Percentiles rank a stretch among this genome's conserved stretches.
These are phyloP conservation scores for Penstemon eatonii DNA, from an alignment of 257 asterid species.

Conservation along the genomic window DNA sequence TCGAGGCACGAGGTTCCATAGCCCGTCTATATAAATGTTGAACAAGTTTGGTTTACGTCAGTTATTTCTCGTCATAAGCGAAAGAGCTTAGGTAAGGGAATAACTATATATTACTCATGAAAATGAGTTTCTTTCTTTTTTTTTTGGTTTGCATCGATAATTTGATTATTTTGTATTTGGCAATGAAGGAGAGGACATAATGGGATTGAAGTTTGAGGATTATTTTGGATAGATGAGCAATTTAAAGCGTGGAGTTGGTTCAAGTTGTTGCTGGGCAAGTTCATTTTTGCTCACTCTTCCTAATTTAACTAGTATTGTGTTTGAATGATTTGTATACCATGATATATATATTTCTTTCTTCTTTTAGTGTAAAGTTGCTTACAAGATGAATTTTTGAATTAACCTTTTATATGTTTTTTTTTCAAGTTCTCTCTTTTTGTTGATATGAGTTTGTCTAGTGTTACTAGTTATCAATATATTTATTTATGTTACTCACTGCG, in stretches of 20 bases:
- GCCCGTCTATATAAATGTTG: conserved; percentile 43
- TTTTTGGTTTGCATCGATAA: neutral
- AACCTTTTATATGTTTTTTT: no score
- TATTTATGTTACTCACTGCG: no score
- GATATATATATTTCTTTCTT: neutral
- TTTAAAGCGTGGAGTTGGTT: no score
- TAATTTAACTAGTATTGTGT: neutral
- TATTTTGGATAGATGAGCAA: neutral
- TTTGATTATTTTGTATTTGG: neutral
- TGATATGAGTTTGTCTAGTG: no score
- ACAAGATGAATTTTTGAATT: neutral
- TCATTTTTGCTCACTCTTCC: conserved; percentile 11
- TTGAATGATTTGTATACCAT: conserved; percentile 19
- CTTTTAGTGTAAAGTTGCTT: neutral
- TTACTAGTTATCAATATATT: no score
- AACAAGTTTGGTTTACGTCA: neutral
- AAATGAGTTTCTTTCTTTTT: neutral
- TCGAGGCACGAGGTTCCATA: conserved; percentile 31
- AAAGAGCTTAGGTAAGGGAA: neutral
- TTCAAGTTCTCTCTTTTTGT: no score
- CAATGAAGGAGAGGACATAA: conserved; percentile 6
- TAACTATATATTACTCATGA: neutral
- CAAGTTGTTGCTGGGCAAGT: neutral
- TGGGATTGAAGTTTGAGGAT: conserved; percentile 4
- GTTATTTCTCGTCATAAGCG: neutral